Percentiles rank a stretch among this genome's conserved stretches.
These are phyloP conservation scores for Elsinoe perseae DNA, from an alignment of 2,329 filamentous ascomycete species.

Conservation along the genomic window DNA sequence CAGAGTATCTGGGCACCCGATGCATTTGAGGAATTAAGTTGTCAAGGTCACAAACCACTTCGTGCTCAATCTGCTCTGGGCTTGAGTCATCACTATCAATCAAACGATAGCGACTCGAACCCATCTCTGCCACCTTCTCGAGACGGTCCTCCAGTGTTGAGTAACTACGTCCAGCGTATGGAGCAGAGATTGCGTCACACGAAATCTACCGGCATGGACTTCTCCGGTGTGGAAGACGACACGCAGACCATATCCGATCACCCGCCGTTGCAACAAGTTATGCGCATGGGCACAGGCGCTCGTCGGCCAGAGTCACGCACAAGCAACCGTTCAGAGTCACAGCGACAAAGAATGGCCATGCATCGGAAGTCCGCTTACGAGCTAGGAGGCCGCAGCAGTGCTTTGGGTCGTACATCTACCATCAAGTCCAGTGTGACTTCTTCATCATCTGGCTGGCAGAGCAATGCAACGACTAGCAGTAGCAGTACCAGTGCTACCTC, in stretches of 20 bases:
- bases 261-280: slow-evolving; percentile 21
- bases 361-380: slow-evolving; percentile 72
- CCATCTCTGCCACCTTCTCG: slow-evolving; percentile 26
- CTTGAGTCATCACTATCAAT: slow-evolving; percentile 39
- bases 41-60: slow-evolving; percentile 34
- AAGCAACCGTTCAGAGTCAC: slow-evolving; percentile 24
- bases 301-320: slow-evolving; percentile 56
- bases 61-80: slow-evolving; percentile 70
- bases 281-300: slow-evolving; percentile 24
- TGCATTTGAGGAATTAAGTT: slow-evolving; percentile 58
- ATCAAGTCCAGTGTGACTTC: slow-evolving; percentile 80
- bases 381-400: slow-evolving; percentile 53
- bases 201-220: slow-evolving; percentile 43
- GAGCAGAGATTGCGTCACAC: slow-evolving; percentile 69
- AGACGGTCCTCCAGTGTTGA: slow-evolving; percentile 60
- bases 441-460: slow-evolving; percentile 51
- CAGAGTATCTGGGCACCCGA: slow-evolving; percentile 85
- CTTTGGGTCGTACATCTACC: slow-evolving; percentile 72
- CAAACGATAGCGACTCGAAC: slow-evolving; percentile 46
- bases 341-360: slow-evolving; percentile 10
- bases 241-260: slow-evolving; percentile 35
- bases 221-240: slow-evolving; percentile 25
- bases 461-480: slow-evolving; percentile 32
- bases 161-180: slow-evolving; percentile 87
- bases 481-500: slow-evolving; percentile 70